Conservation (phyloP, 495 filamentous ascomycete genomes). For the Mycothermus thermophilus region DNA sequence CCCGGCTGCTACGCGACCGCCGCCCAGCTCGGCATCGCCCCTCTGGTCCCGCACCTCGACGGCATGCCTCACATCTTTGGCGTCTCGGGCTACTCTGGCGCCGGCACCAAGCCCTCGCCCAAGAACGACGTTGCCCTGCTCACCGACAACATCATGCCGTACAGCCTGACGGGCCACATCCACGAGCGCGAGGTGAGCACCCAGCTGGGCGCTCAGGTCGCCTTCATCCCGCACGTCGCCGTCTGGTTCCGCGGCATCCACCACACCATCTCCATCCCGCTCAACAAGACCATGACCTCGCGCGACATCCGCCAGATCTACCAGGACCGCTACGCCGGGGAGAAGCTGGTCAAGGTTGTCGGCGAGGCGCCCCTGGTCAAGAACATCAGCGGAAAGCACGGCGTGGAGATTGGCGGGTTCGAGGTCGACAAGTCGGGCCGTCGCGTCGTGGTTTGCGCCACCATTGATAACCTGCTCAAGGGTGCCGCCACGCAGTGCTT, state of each 20-base stretch:
- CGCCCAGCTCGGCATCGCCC: conserved; percentile 83
- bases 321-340: conserved; percentile 89
- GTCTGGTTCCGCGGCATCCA: conserved; percentile 96
- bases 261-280: conserved; percentile 80
- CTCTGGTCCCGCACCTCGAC: conserved; percentile 62
- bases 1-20: conserved; percentile 96
- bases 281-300: conserved; percentile 68
- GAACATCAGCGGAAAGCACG: conserved; percentile 78
- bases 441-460: conserved; percentile 85
- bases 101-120: conserved; percentile 85
- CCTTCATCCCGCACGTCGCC: conserved; percentile 90
- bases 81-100: conserved; percentile 90
- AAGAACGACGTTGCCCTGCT: conserved; percentile 92
- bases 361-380: conserved; percentile 85
- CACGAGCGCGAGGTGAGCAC: conserved; percentile 82
- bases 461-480: conserved; percentile 97
- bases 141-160: conserved; percentile 81
- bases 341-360: conserved; percentile 82
- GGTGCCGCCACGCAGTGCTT: conserved; percentile 92
- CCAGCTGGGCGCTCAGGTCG: conserved; percentile 64
- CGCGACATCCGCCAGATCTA: conserved; percentile 90
- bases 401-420: conserved; percentile 90
- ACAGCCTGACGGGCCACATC: conserved; percentile 88
- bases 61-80: conserved; percentile 82
- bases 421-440: conserved; percentile 78